Percentiles rank a stretch among this genome's conserved stretches.
Conservation (phyloP, 495 filamentous ascomycete species). For the Lichina pygmaea region DNA sequence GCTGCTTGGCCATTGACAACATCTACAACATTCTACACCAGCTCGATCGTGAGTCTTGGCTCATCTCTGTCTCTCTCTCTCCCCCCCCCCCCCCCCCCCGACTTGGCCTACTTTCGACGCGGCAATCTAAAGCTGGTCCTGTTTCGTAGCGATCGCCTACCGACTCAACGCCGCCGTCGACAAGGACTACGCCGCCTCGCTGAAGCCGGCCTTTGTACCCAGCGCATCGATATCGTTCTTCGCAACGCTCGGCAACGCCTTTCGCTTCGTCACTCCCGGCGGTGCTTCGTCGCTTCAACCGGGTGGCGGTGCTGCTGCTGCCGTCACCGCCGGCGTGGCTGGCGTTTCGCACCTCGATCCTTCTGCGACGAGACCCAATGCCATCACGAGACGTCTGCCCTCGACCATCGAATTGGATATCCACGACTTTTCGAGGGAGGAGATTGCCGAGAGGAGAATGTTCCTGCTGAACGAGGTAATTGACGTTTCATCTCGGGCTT, state of each 20-base stretch:
- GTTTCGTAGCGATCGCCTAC: slow-evolving; percentile 42
- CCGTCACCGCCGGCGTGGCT: neutral
- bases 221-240: slow-evolving; percentile 39
- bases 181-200: slow-evolving; percentile 40
- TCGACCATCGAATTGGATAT: slow-evolving; percentile 85
- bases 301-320: neutral
- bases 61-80: neutral
- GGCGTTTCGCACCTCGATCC: slow-evolving; percentile 11
- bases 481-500: neutral
- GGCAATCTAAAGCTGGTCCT: slow-evolving; percentile 17
- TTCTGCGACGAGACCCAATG: slow-evolving; percentile 4
- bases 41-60: slow-evolving; percentile 20
- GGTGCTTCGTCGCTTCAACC: slow-evolving; percentile 1
- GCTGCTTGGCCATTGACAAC: slow-evolving; percentile 83
- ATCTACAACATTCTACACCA: slow-evolving; percentile 76
- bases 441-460: slow-evolving; percentile 74
- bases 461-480: slow-evolving; percentile 49
- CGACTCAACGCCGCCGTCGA: slow-evolving; percentile 78
- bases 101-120: slow-evolving; percentile 1
- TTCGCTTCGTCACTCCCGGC: slow-evolving; percentile 23
- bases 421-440: slow-evolving; percentile 80
- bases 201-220: slow-evolving; percentile 58
- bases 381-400: slow-evolving; percentile 32
- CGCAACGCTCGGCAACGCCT: slow-evolving; percentile 33
- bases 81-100: too few relatives aligned